Evolutionary conservation across 169 alveolate species (phyloP).

Genomic region (Plasmodium falciparum): DNA sequence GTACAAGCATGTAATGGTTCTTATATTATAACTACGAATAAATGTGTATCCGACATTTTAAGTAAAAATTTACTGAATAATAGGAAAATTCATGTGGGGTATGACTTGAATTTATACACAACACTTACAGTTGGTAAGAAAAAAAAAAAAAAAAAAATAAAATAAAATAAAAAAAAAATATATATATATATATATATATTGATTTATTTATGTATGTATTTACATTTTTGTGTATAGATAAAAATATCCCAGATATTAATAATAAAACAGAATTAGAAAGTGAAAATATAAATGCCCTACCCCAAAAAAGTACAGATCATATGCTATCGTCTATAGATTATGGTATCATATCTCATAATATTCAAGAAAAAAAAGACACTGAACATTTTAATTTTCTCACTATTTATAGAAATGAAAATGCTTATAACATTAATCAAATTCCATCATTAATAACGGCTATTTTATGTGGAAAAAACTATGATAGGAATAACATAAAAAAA

Average conservation of each 20-base stretch:
- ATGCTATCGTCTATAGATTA: constrained; percentile 13
- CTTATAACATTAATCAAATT: constrained; percentile 24
- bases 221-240: constrained; percentile 19
- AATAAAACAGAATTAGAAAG: constrained; percentile 12
- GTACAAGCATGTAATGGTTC: constrained; percentile 18
- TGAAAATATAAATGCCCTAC: constrained; percentile 22
- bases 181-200: background rate
- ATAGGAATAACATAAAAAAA: constrained; percentile 3
- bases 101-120: constrained; percentile 17
- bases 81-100: constrained; percentile 48
- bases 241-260: constrained; percentile 6
- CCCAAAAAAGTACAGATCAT: constrained; percentile 7
- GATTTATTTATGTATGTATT: background rate
- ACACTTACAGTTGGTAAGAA: constrained; percentile 26
- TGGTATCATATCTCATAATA: constrained; percentile 28
- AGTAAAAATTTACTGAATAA: background rate
- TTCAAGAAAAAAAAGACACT: constrained; percentile 10
- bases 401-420: constrained; percentile 51
- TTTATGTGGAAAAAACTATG: constrained; percentile 28
- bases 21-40: constrained; percentile 14
- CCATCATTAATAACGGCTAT: constrained; percentile 70
- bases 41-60: constrained; percentile 13
- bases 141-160: background rate
- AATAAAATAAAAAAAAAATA: too few species aligned
- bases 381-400: constrained; percentile 36